phyloP scores from a whole-genome alignment of 768 basidiomycete genomes.

The Tricholoma matsutake region DNA sequence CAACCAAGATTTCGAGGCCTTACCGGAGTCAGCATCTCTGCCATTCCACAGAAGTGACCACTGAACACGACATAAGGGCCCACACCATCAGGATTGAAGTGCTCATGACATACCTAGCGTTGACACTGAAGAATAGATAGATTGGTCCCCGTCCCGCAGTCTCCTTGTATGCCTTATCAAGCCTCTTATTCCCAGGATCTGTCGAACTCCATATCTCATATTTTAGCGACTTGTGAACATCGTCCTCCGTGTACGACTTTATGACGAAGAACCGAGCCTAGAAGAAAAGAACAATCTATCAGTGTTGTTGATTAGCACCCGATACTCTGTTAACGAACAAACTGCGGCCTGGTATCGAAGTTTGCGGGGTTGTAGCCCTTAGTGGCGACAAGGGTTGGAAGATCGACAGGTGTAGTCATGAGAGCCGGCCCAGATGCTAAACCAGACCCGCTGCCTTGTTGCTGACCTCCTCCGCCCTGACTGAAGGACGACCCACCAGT shows the following conservation, averaged over 20 bases:
- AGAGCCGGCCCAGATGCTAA: conserved; percentile 45
- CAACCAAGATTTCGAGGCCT: conserved; percentile 18
- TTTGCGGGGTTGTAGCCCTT: conserved; percentile 90
- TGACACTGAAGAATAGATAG: conserved; percentile 98
- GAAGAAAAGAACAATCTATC: not conserved
- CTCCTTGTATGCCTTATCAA: conserved; percentile 97
- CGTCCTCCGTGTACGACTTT: conserved; percentile 98
- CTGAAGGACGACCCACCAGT: conserved; percentile 36
- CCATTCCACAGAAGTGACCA: conserved; percentile 98
- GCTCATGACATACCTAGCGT: conserved; percentile 59
- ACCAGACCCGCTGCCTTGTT: conserved; percentile 23
- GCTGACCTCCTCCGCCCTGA: conserved; percentile 24
- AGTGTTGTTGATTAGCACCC: conserved; percentile 1
- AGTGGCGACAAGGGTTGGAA: conserved; percentile 76
- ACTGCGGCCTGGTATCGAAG: conserved; percentile 79
- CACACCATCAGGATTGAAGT: not conserved
- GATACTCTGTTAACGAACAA: conserved; percentile 45
- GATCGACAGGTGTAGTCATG: conserved; percentile 71
- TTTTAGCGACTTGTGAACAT: conserved; percentile 97
- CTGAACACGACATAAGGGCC: conserved; percentile 34
- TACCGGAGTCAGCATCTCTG: conserved; percentile 95
- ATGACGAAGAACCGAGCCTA: conserved; percentile 96
- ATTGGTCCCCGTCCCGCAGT: conserved; percentile 89
- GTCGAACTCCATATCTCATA: conserved; percentile 99
- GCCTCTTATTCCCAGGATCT: conserved; percentile 93